Evolutionary conservation across 495 filamentous ascomycete species (phyloP).

Genomic region (Penicillium roqueforti): DNA sequence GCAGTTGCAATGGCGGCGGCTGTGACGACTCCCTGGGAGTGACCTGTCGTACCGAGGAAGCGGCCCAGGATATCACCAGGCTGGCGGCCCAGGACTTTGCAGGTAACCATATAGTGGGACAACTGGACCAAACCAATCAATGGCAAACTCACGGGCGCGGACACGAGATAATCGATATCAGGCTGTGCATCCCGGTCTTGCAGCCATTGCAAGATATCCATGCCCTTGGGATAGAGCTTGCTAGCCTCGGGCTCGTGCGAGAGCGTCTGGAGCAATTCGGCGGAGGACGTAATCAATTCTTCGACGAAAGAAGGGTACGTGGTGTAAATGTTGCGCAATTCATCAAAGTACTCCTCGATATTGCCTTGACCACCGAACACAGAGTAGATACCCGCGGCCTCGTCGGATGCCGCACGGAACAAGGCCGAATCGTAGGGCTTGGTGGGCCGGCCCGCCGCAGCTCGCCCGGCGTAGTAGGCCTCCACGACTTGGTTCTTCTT

Average conservation of each 20-base stretch:
- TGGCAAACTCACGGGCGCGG: slow-evolving; percentile 94
- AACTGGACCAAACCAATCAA: slow-evolving; percentile 94
- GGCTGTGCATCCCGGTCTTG: slow-evolving; percentile 81
- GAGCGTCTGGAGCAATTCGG: slow-evolving; percentile 77
- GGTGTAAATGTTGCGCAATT: slow-evolving; percentile 82
- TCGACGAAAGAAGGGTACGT: slow-evolving; percentile 89
- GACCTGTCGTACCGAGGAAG: slow-evolving; percentile 84
- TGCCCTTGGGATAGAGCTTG: slow-evolving; percentile 92
- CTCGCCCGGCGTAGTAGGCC: slow-evolving; percentile 86
- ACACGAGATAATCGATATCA: slow-evolving; percentile 92
- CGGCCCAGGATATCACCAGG: slow-evolving; percentile 81
- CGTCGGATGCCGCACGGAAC: slow-evolving; percentile 79
- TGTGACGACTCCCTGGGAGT: slow-evolving; percentile 93
- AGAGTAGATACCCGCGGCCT: slow-evolving; percentile 73
- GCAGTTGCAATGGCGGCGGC: slow-evolving; percentile 89
- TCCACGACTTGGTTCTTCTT: slow-evolving; percentile 87
- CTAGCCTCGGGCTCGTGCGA: slow-evolving; percentile 80
- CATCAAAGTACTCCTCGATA: slow-evolving; percentile 98
- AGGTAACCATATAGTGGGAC: slow-evolving; percentile 89
- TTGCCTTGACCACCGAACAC: slow-evolving; percentile 99
- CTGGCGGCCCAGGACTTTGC: slow-evolving; percentile 79
- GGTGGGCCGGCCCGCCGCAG: slow-evolving; percentile 74
- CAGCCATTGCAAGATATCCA: slow-evolving; percentile 92
- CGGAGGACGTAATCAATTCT: slow-evolving; percentile 71
- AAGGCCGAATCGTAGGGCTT: slow-evolving; percentile 90